Conservation (phyloP, 2,329 filamentous ascomycete genomes). For the Herpotrichia juniperi region DNA sequence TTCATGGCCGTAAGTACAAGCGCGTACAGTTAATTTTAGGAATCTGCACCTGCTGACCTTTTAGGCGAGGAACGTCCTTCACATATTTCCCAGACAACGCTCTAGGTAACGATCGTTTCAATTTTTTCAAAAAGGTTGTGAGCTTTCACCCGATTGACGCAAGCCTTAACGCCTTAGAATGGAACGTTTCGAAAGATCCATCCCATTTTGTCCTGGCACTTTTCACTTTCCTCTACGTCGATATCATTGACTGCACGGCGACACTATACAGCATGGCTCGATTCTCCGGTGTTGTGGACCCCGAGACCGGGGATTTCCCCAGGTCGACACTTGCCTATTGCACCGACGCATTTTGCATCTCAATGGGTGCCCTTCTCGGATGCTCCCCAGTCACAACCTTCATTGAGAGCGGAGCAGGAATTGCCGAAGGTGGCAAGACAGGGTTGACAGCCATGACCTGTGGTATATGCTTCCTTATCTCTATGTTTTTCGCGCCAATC, state of each 20-base stretch:
- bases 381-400: constrained; percentile 84
- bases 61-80: constrained; percentile 67
- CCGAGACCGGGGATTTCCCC: constrained; percentile 83
- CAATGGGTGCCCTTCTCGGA: constrained; percentile 79
- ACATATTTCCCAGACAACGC: constrained; percentile 79
- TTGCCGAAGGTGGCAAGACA: constrained; percentile 84
- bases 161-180: constrained; percentile 74
- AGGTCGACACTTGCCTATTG: constrained; percentile 83
- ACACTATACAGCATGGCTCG: constrained; percentile 90
- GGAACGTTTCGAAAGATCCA: constrained; percentile 70
- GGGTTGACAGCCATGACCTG: constrained; percentile 80
- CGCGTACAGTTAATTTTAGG: not conserved
- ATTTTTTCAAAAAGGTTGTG: constrained; percentile 87
- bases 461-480: constrained; percentile 83
- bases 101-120: constrained; percentile 71
- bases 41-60: constrained; percentile 24
- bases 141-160: constrained; percentile 77
- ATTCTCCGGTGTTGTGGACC: constrained; percentile 80
- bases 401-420: constrained; percentile 85
- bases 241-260: constrained; percentile 86
- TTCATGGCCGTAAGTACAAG: constrained; percentile 70
- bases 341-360: constrained; percentile 81
- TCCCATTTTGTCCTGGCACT: constrained; percentile 81
- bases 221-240: constrained; percentile 89
- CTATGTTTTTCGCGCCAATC: constrained; percentile 88